Evolutionary conservation across 176 grass and related monocot genomes (phyloP), one percentile per base, ranked within the genome.

Genomic region (Avena eriantha): DNA sequence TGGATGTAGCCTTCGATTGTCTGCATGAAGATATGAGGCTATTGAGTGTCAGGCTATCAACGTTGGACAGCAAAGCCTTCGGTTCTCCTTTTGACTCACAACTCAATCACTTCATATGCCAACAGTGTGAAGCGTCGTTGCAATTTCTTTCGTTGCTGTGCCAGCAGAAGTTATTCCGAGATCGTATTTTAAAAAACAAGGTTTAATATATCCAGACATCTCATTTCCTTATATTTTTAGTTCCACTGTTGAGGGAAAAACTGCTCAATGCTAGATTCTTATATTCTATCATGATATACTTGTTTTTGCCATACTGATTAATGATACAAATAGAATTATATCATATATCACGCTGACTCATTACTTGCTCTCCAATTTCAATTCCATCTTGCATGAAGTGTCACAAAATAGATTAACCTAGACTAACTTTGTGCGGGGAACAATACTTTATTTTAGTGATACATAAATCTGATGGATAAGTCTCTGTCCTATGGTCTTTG

Each of bases 71-170:
- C 14, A 73, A 90, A 85, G 47, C 79, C 60, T 70, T 82, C 50
- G 73, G 54, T 76, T 84, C 77, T 66, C 77, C 82, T 72, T 72
- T 92, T 78, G 90, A 91, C 23, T 69, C 79, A 46, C 86, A 82
- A 86, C 80, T 85, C 35, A 77, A 86, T 46, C 80, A 96, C 78
- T 98, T 95, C 46, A 86, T 96, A 54, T 94, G 93, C 80, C 96
- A 95, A 86, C 96, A 98, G 81, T 94, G 88, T 0, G 96, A 98
- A 76, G 90, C 90, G 81, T 94, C 92, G 49, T 91, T 98, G 84
- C 96, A 98, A 67, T 94, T 98, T 95, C 90, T 98, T 82, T 86
- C 95, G 50, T 92, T 88, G 35, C 67, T 98, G 83, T 94, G 96
- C 88, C 96, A 98, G 46, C 96, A 98, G 59, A 98, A 98, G 69